A percentile compares a stretch with the other conserved stretches of the same genome.
These are phyloP conservation scores for Penicillium paradoxum DNA, from an alignment of 495 filamentous ascomycete genomes.

Conservation along the genomic window DNA sequence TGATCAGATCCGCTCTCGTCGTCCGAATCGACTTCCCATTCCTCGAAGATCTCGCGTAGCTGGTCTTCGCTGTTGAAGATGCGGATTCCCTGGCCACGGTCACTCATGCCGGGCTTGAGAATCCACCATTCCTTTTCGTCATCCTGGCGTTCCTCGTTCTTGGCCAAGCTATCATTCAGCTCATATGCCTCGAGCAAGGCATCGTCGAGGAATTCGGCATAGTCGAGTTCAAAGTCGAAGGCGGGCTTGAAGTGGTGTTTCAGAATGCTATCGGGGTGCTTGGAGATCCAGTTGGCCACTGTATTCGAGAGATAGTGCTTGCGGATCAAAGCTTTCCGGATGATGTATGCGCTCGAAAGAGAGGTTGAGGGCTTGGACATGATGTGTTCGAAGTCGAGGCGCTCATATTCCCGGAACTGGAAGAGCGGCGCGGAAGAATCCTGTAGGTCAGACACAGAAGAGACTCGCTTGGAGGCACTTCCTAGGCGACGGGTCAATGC, in stretches of 20 bases:
- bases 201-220: slow-evolving; percentile 93
- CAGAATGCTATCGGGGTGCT: slow-evolving; percentile 68
- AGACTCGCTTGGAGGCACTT: slow-evolving; percentile 37
- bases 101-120: slow-evolving; percentile 94
- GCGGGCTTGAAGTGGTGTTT: slow-evolving; percentile 62
- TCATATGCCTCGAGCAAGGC: slow-evolving; percentile 86
- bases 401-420: slow-evolving; percentile 84
- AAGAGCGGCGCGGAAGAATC: slow-evolving; percentile 50
- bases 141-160: slow-evolving; percentile 48
- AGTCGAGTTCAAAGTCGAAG: slow-evolving; percentile 89
- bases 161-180: slow-evolving; percentile 66
- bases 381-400: slow-evolving; percentile 72
- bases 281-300: slow-evolving; percentile 71
- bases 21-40: slow-evolving; percentile 66
- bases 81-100: slow-evolving; percentile 86
- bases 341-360: slow-evolving; percentile 78
- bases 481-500: slow-evolving; percentile 64
- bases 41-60: slow-evolving; percentile 77
- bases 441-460: slow-evolving; percentile 40
- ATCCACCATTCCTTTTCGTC: slow-evolving; percentile 89
- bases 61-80: slow-evolving; percentile 80
- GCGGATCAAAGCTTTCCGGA: slow-evolving; percentile 94
- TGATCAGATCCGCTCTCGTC: slow-evolving; percentile 31
- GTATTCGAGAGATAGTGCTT: slow-evolving; percentile 89
- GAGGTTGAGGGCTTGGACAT: slow-evolving; percentile 53